Evolutionary conservation across 225 moss, liverwort and hornwort species (phyloP).

Genomic region (Takakia lepidozioides): DNA sequence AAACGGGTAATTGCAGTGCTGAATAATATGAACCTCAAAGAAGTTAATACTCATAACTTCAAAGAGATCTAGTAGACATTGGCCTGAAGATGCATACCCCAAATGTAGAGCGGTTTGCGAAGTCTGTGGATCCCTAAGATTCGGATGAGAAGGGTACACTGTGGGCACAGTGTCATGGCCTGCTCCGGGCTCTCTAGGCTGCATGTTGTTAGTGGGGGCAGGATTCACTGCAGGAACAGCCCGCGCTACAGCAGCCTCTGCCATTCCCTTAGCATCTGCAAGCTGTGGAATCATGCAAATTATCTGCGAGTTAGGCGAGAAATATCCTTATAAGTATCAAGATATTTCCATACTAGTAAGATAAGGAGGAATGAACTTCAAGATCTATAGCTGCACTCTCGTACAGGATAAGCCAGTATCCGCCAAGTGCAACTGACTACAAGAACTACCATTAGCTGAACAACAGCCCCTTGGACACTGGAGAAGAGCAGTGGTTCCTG

Average conservation of each 20-base stretch:
- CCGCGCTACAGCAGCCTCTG: conserved; percentile 50
- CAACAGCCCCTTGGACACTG: neutral
- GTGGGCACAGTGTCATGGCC: too few species aligned
- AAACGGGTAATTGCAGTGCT: too few species aligned
- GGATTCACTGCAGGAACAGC: conserved; percentile 48
- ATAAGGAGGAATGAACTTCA: neutral
- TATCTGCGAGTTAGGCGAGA: too few species aligned
- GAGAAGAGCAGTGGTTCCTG: neutral
- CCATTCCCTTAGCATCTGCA: conserved; percentile 80
- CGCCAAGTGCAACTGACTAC: too few species aligned
- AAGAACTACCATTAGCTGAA: too few species aligned
- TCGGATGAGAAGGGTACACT: conserved; percentile 69
- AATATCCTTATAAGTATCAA: neutral
- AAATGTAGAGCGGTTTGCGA: conserved; percentile 87
- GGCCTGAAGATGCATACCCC: conserved; percentile 41
- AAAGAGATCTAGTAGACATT: too few species aligned
- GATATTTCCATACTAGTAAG: neutral
- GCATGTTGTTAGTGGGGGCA: conserved; percentile 39
- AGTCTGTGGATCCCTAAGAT: conserved; percentile 74
- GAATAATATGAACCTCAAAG: too few species aligned
- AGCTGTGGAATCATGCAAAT: too few species aligned
- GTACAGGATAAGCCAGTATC: neutral
- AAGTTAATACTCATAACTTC: too few species aligned
- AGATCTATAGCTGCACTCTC: neutral
- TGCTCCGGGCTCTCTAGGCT: conserved; percentile 41